Conservation (phyloP, 257 asterid genomes). For the Sherardia arvensis region DNA sequence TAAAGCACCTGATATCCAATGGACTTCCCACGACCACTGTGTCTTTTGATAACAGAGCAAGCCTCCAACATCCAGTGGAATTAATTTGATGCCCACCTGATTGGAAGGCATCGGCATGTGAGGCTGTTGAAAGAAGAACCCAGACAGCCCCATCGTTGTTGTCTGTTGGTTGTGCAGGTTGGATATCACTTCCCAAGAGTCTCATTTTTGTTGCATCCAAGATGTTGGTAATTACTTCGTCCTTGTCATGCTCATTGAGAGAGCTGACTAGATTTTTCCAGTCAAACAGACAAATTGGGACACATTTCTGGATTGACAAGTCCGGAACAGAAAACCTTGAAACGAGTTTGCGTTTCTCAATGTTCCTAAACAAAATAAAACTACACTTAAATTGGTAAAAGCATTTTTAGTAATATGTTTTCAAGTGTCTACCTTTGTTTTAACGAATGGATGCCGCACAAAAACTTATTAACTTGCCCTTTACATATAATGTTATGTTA, state of each 20-base stretch:
- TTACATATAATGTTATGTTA: neutral
- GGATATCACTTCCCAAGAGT: slow-evolving; percentile 30
- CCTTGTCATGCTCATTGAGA: slow-evolving; percentile 16
- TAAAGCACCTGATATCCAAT: slow-evolving; percentile 51
- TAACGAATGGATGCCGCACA: neutral
- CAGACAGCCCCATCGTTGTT: slow-evolving; percentile 60
- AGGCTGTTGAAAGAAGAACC: slow-evolving; percentile 58
- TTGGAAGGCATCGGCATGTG: slow-evolving; percentile 28
- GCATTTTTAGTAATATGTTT: neutral
- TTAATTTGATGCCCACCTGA: slow-evolving; percentile 29
- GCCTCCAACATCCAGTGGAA: slow-evolving; percentile 46
- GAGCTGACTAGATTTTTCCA: slow-evolving; percentile 46
- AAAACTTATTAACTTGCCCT: neutral
- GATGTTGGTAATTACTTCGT: slow-evolving; percentile 34
- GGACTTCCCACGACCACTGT: slow-evolving; percentile 57
- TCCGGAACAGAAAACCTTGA: slow-evolving; percentile 62
- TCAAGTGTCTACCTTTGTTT: neutral
- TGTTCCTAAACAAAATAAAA: slow-evolving; percentile 48
- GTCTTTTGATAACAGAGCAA: slow-evolving; percentile 65
- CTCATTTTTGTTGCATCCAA: slow-evolving; percentile 53
- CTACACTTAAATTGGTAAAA: neutral
- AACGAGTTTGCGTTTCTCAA: slow-evolving; percentile 47
- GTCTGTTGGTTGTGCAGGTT: slow-evolving; percentile 22
- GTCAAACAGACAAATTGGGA: slow-evolving; percentile 55
- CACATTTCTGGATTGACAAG: slow-evolving; percentile 45